Percentiles rank a stretch among this genome's conserved stretches.
Conservation (phyloP, 2,329 filamentous ascomycete genomes). For the Xylariales sp. region DNA sequence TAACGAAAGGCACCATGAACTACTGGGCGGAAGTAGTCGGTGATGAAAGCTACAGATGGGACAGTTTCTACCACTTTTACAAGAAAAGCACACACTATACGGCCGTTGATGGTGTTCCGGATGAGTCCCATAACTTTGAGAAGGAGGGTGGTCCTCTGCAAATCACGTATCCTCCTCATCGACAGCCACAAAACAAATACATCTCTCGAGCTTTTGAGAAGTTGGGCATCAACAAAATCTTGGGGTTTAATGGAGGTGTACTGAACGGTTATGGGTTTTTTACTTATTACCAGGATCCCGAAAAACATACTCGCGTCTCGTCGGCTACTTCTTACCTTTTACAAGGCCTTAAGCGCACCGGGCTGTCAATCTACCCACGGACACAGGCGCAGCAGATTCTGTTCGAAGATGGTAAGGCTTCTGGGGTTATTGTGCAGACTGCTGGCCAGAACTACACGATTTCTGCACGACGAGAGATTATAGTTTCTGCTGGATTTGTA, state of each 20-base stretch:
- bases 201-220: slow-evolving; percentile 29
- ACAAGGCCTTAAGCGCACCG: neutral
- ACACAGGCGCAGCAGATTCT: slow-evolving; percentile 40
- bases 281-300: slow-evolving; percentile 21
- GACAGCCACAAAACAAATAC: slow-evolving; percentile 31
- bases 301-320: slow-evolving; percentile 1
- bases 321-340: neutral
- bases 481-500: slow-evolving; percentile 29
- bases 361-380: slow-evolving; percentile 11
- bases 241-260: slow-evolving; percentile 35
- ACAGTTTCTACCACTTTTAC: slow-evolving; percentile 1
- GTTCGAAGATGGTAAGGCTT: slow-evolving; percentile 31
- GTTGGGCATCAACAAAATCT: slow-evolving; percentile 30
- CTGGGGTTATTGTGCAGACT: slow-evolving; percentile 17
- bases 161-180: slow-evolving; percentile 36
- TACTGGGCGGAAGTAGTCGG: slow-evolving; percentile 4
- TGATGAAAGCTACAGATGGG: neutral
- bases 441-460: slow-evolving; percentile 14
- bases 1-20: neutral
- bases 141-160: slow-evolving; percentile 31
- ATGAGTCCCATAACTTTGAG: slow-evolving; percentile 21
- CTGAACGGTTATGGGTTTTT: slow-evolving; percentile 32
- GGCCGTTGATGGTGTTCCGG: slow-evolving; percentile 5
- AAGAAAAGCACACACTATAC: slow-evolving; percentile 2
- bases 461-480: slow-evolving; percentile 29